These are phyloP conservation scores for Celoporthe dispersa DNA, from an alignment of 2,329 filamentous ascomycete genomes.

Conservation along the genomic window DNA sequence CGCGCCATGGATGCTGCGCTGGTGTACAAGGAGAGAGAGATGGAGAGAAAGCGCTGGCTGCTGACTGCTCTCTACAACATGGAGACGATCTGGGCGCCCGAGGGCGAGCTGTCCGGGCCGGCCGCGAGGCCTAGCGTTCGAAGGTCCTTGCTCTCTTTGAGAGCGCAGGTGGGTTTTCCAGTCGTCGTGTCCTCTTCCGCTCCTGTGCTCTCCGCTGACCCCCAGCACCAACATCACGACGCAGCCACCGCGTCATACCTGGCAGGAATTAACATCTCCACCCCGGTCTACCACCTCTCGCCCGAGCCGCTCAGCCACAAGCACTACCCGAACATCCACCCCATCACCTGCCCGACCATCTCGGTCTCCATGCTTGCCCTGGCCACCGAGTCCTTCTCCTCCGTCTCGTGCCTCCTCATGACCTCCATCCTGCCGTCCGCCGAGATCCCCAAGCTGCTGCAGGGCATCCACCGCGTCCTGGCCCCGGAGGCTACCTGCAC, in stretches of 20 bases:
- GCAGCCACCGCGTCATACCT: conserved; percentile 53
- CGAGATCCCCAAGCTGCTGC: conserved; percentile 60
- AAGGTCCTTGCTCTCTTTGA: conserved; percentile 57
- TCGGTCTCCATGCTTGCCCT: conserved; percentile 44
- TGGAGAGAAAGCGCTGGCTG: conserved; percentile 44
- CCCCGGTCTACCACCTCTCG: conserved; percentile 53
- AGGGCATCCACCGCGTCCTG: conserved; percentile 60
- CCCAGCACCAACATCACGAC: conserved; percentile 32
- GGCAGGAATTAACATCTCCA: conserved; percentile 47
- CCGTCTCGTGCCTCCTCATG: conserved; percentile 58
- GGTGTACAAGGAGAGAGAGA: conserved; percentile 55
- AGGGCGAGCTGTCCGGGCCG: conserved; percentile 23
- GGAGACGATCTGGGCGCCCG: conserved; percentile 40
- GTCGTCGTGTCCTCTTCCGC: conserved; percentile 27
- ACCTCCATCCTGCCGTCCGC: conserved; percentile 60
- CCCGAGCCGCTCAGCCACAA: conserved; percentile 44
- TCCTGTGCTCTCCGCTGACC: conserved; percentile 9
- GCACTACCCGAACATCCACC: conserved; percentile 46
- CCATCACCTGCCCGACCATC: conserved; percentile 45
- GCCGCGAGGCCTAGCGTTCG: conserved; percentile 32
- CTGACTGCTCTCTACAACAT: conserved; percentile 51
- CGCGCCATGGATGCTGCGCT: conserved; percentile 45
- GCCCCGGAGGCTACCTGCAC: conserved; percentile 59
- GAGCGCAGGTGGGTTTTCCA: conserved; percentile 48
- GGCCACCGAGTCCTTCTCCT: conserved; percentile 49